phyloP scores from a whole-genome alignment of 495 filamentous ascomycete genomes.

The Astrothelium subdiscretum region DNA sequence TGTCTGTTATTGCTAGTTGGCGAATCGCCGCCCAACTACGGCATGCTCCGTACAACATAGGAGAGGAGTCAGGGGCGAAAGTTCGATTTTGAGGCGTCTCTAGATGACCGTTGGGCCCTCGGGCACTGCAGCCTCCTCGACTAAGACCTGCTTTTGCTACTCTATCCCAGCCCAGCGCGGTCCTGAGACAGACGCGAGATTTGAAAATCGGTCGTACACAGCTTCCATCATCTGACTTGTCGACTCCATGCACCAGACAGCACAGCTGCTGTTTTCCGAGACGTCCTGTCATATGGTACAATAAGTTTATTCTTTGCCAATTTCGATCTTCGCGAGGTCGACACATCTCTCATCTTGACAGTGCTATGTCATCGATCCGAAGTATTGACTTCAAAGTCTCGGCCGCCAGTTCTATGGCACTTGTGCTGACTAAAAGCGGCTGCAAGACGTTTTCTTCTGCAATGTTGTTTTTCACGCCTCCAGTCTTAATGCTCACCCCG shows the following conservation, averaged over 20 bases:
- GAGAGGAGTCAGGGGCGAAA: too few relatives aligned
- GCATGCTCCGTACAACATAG: too few relatives aligned
- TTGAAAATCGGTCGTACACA: background rate
- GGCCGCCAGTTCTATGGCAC: conserved; percentile 88
- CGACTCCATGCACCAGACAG: too few relatives aligned
- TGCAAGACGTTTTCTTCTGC: conserved; percentile 96
- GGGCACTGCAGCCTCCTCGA: too few relatives aligned
- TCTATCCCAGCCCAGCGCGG: too few relatives aligned
- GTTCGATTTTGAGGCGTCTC: too few relatives aligned
- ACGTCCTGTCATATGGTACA: background rate
- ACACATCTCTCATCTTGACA: conserved; percentile 22
- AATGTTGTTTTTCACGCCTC: conserved; percentile 89
- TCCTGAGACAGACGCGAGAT: background rate
- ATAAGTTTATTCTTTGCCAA: background rate
- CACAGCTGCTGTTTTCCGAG: background rate
- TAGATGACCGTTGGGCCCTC: too few relatives aligned
- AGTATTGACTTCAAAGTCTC: conserved; percentile 99
- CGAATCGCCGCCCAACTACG: background rate
- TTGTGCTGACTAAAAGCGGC: conserved; percentile 90
- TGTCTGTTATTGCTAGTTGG: background rate
- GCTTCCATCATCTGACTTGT: background rate
- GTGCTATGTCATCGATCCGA: conserved; percentile 88
- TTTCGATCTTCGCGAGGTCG: background rate
- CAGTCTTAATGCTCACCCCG: conserved; percentile 92
- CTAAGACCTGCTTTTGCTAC: too few relatives aligned